These are phyloP conservation scores for Eimeria praecox DNA, from an alignment of 169 alveolate species.

Conservation along the genomic window DNA sequence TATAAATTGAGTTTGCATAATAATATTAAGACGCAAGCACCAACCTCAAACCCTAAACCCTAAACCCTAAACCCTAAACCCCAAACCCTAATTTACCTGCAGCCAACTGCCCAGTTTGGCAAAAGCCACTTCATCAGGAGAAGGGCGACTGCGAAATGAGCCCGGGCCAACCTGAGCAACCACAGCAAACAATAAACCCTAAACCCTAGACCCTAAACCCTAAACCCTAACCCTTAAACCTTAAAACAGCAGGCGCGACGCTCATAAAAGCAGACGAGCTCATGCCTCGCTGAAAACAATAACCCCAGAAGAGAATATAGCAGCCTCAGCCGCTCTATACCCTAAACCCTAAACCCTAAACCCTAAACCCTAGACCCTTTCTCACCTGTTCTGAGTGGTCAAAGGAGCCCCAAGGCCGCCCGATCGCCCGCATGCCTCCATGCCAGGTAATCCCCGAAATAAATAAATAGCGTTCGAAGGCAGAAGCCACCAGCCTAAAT, in stretches of 20 bases:
- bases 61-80: neutral
- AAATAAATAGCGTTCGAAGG: slow-evolving; percentile 76
- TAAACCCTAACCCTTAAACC: neutral
- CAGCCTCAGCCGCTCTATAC: neutral
- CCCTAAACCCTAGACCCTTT: slow-evolving; percentile 52
- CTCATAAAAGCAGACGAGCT: too few relatives aligned
- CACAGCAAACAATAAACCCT: slow-evolving; percentile 12
- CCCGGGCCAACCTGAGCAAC: neutral
- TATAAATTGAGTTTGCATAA: too few relatives aligned
- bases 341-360: slow-evolving; percentile 58
- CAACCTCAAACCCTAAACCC: neutral
- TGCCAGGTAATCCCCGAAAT: slow-evolving; percentile 89
- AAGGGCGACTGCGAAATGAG: neutral
- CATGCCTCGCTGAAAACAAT: neutral
- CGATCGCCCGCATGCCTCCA: slow-evolving; percentile 90
- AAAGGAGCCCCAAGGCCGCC: slow-evolving; percentile 91
- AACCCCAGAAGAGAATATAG: neutral
- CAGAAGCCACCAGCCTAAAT: neutral
- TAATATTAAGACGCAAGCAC: neutral
- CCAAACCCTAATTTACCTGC: slow-evolving; percentile 24
- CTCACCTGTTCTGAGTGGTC: slow-evolving; percentile 82
- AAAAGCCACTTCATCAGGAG: neutral
- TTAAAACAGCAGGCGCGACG: neutral
- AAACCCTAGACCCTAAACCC: slow-evolving; percentile 1
- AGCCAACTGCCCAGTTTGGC: neutral